These are phyloP conservation scores for Abortiporus biennis DNA, from an alignment of 1,284 basidiomycete genomes.

Conservation along the genomic window DNA sequence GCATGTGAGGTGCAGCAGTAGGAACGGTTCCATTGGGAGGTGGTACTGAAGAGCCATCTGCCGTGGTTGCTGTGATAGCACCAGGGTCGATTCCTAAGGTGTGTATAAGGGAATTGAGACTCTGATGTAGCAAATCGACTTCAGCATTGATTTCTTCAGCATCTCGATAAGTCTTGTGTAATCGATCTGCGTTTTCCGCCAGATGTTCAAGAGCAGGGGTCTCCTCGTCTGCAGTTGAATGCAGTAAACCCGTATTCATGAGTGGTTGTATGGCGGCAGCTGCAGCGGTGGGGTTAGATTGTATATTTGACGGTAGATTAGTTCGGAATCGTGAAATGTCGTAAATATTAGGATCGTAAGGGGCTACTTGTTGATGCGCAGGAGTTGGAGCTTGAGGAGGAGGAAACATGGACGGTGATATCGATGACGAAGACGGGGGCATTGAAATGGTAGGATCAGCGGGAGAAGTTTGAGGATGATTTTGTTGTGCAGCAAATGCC, in stretches of 20 bases:
- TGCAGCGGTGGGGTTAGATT: not conserved
- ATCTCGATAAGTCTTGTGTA: constrained; percentile 56
- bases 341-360: constrained; percentile 22
- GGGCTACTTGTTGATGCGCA: constrained; percentile 19
- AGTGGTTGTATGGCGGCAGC: constrained; percentile 12
- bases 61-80: constrained; percentile 15
- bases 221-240: constrained; percentile 15
- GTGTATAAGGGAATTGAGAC: constrained; percentile 70
- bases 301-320: constrained; percentile 8
- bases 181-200: constrained; percentile 29
- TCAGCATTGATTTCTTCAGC: constrained; percentile 66
- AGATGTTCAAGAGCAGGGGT: constrained; percentile 31
- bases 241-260: constrained; percentile 8
- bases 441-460: constrained; percentile 4
- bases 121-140: constrained; percentile 65
- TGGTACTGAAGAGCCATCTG: not conserved
- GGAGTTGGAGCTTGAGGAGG: constrained; percentile 16
- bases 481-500: constrained; percentile 39
- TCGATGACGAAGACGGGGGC: constrained; percentile 5
- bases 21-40: not conserved
- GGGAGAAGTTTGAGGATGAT: constrained; percentile 12
- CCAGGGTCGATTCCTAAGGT: constrained; percentile 59
- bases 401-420: constrained; percentile 13
- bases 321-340: constrained; percentile 12
- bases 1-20: too few species aligned